A percentile compares a stretch with the other conserved stretches of the same genome.
phyloP scores from a whole-genome alignment of 2,329 filamentous ascomycete species.

The Colletotrichum lentis region DNA sequence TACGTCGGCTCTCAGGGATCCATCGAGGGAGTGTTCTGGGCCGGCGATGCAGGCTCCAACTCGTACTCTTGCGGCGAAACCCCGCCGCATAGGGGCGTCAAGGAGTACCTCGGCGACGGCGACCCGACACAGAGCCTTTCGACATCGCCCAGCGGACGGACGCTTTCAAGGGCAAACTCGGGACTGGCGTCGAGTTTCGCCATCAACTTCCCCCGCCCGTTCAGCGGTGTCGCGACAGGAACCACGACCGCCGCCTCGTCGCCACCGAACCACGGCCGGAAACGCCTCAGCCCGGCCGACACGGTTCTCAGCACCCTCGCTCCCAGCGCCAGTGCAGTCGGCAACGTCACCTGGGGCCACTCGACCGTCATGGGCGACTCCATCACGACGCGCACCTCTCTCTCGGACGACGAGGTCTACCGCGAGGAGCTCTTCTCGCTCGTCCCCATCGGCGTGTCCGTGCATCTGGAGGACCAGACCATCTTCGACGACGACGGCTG shows the following conservation, averaged over 20 bases:
- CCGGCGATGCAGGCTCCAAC: constrained; percentile 62
- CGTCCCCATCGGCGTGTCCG: constrained; percentile 60
- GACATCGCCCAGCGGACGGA: constrained; percentile 65
- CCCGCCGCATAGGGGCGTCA: constrained; percentile 60
- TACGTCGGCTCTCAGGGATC: constrained; percentile 66
- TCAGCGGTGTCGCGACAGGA: constrained; percentile 45
- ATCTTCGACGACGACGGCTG: constrained; percentile 75
- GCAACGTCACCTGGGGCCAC: constrained; percentile 60
- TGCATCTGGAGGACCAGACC: constrained; percentile 68
- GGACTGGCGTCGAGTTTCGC: constrained; percentile 65
- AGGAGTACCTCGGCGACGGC: constrained; percentile 55
- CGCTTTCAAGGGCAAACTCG: constrained; percentile 62
- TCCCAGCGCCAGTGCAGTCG: constrained; percentile 53
- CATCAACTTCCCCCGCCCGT: constrained; percentile 61
- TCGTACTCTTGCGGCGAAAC: constrained; percentile 71
- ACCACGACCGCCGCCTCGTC: constrained; percentile 51
- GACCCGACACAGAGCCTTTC: constrained; percentile 63
- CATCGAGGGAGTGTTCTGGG: constrained; percentile 59
- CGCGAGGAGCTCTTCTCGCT: constrained; percentile 57
- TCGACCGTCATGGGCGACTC: constrained; percentile 57
- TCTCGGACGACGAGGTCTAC: constrained; percentile 63
- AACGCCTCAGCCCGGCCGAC: constrained; percentile 69
- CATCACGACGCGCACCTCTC: constrained; percentile 58
- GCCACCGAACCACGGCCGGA: constrained; percentile 55
- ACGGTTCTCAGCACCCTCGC: constrained; percentile 64